A percentile compares a stretch with the other conserved stretches of the same genome.
Conservation (phyloP, 192 early-diverging fungal species). For the Podila verticillata region DNA sequence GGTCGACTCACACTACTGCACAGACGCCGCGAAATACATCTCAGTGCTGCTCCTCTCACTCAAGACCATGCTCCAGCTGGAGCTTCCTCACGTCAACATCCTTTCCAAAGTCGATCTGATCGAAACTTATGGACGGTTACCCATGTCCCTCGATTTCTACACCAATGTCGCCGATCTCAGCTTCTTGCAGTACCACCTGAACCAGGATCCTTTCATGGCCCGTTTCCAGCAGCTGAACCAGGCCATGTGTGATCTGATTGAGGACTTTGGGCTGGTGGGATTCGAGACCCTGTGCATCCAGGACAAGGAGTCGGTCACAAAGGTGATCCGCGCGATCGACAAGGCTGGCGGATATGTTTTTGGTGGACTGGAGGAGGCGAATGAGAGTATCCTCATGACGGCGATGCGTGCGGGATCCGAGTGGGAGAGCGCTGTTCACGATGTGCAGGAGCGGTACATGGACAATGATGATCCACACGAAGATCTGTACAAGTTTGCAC, state of each 20-base stretch:
- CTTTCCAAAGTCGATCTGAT: slow-evolving; percentile 95
- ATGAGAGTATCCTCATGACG: slow-evolving; percentile 79
- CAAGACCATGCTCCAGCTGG: slow-evolving; percentile 93
- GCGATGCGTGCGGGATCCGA: slow-evolving; percentile 59
- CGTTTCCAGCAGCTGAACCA: slow-evolving; percentile 79
- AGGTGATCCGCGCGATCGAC: slow-evolving; percentile 82
- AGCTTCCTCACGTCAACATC: slow-evolving; percentile 97
- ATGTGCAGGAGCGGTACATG: slow-evolving; percentile 48
- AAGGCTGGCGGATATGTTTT: slow-evolving; percentile 93
- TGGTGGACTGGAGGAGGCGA: slow-evolving; percentile 79
- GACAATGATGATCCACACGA: slow-evolving; percentile 16
- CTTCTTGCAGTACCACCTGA: slow-evolving; percentile 82
- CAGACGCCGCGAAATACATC: slow-evolving; percentile 93
- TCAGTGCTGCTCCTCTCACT: slow-evolving; percentile 89
- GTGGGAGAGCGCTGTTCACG: slow-evolving; percentile 32
- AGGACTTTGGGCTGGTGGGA: slow-evolving; percentile 91
- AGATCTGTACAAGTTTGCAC: slow-evolving; percentile 39
- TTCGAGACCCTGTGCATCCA: slow-evolving; percentile 90
- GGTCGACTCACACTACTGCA: slow-evolving; percentile 92
- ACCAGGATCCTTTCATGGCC: slow-evolving; percentile 73
- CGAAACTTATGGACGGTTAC: slow-evolving; percentile 76
- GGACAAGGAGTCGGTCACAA: slow-evolving; percentile 86
- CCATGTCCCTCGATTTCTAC: slow-evolving; percentile 94
- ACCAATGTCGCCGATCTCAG: slow-evolving; percentile 92
- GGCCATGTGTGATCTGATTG: slow-evolving; percentile 89